Percentiles rank a stretch among this genome's conserved stretches.
These are phyloP conservation scores for Pyricularia sp. DNA, from an alignment of 2,329 filamentous ascomycete species.

Conservation along the genomic window DNA sequence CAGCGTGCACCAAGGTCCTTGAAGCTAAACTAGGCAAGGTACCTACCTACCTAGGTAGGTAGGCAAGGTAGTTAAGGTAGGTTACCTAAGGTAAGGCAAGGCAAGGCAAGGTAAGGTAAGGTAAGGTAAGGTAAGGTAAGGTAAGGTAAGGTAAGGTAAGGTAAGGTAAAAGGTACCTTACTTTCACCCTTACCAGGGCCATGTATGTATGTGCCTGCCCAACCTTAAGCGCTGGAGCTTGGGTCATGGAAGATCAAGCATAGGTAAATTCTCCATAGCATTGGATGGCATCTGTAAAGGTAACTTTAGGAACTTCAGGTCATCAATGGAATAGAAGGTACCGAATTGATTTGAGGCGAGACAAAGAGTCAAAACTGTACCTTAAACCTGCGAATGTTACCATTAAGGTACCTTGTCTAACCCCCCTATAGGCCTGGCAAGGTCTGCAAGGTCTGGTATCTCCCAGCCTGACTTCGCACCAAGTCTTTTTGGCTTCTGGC, in stretches of 20 bases:
- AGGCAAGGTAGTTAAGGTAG: no score
- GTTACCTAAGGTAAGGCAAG: no score
- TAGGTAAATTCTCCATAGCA: neutral
- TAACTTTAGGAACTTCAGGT: neutral
- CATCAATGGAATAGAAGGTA: neutral
- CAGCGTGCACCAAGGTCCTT: neutral
- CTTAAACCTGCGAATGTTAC: neutral
- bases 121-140: no score
- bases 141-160: no score
- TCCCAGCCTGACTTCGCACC: neutral
- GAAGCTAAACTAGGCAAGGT: neutral
- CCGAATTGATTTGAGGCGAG: neutral
- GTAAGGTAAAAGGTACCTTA: no score
- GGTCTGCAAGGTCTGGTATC: no score
- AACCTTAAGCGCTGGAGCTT: neutral
- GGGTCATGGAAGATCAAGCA: neutral
- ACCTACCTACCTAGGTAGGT: no score
- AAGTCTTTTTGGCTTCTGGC: neutral
- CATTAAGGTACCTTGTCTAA: no score
- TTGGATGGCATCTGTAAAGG: neutral
- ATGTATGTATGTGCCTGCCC: no score
- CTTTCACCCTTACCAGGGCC: neutral
- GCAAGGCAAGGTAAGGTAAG: no score
- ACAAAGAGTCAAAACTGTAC: neutral
- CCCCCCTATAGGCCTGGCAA: neutral